These are phyloP conservation scores for Phylloboletellus chloephorus DNA, from an alignment of 1,284 basidiomycete species.

Conservation along the genomic window DNA sequence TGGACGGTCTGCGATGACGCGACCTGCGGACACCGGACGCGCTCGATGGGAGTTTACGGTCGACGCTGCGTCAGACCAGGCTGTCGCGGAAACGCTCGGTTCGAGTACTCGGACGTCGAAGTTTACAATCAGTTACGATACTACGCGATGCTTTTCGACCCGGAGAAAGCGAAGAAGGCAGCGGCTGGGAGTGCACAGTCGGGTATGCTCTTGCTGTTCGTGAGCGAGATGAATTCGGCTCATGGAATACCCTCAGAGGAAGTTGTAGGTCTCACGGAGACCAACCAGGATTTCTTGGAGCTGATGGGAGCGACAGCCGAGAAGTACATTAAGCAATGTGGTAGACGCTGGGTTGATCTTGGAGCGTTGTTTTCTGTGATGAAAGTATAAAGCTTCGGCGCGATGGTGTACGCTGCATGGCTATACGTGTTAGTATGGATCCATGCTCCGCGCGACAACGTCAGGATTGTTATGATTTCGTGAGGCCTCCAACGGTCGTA, in stretches of 20 bases:
- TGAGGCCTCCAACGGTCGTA: conserved; percentile 33
- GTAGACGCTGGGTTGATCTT: conserved; percentile 83
- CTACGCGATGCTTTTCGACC: conserved; percentile 74
- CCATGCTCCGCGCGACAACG: neutral
- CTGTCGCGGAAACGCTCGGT: conserved; percentile 65
- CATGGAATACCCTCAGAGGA: conserved; percentile 41
- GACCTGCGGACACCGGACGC: conserved; percentile 78
- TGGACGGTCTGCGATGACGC: conserved; percentile 87
- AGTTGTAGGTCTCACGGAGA: conserved; percentile 42
- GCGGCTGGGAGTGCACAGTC: conserved; percentile 43
- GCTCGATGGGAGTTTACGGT: conserved; percentile 91
- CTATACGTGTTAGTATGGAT: conserved; percentile 12
- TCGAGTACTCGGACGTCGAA: conserved; percentile 82
- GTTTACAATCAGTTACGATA: conserved; percentile 87
- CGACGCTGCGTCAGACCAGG: conserved; percentile 65
- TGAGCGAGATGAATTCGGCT: conserved; percentile 1
- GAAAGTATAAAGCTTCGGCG: conserved; percentile 47
- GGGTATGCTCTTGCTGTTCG: conserved; percentile 36
- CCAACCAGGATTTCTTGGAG: conserved; percentile 49
- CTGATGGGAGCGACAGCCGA: conserved; percentile 56
- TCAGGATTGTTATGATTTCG: conserved; percentile 4
- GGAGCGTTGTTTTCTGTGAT: conserved; percentile 66
- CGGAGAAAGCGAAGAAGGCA: conserved; percentile 55
- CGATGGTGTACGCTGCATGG: too few relatives aligned
- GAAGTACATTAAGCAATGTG: conserved; percentile 78